Evolutionary conservation across 2,329 filamentous ascomycete genomes (phyloP).

Genomic region (Stachybotrys echinatus): DNA sequence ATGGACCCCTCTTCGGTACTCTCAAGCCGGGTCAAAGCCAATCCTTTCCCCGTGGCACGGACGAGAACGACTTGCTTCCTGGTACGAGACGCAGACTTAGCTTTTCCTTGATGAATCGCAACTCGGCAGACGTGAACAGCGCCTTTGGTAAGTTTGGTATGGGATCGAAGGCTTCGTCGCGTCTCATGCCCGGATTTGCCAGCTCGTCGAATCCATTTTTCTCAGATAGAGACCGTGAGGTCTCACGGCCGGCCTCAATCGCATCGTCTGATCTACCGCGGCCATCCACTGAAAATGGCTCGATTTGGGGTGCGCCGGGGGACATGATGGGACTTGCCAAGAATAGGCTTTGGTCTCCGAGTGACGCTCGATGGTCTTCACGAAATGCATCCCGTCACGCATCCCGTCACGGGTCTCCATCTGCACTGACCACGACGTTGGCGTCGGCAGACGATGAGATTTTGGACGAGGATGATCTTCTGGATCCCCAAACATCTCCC

Average conservation of each 20-base stretch:
- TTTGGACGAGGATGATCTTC: constrained; percentile 50
- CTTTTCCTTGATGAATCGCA: constrained; percentile 56
- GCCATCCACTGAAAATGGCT: constrained; percentile 73
- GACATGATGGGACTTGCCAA: constrained; percentile 41
- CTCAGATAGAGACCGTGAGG: constrained; percentile 50
- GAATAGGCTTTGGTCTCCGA: constrained; percentile 60
- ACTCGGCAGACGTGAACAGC: constrained; percentile 41
- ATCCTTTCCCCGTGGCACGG: constrained; percentile 63
- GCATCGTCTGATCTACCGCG: constrained; percentile 67
- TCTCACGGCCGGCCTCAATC: constrained; percentile 64
- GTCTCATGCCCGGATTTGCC: constrained; percentile 41
- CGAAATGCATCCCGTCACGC: constrained; percentile 74
- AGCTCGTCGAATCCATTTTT: constrained; percentile 43
- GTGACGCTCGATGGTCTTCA: constrained; percentile 47
- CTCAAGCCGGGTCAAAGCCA: constrained; percentile 70
- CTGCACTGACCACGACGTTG: constrained; percentile 53
- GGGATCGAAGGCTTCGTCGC: constrained; percentile 29
- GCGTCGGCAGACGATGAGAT: constrained; percentile 62
- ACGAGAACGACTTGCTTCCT: constrained; percentile 44
- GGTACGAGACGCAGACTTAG: constrained; percentile 52
- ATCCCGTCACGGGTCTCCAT: constrained; percentile 73
- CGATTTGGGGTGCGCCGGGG: constrained; percentile 62
- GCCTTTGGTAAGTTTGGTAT: constrained; percentile 18
- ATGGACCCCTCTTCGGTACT: constrained; percentile 60
- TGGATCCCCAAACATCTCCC: constrained; percentile 46